Percentiles rank a stretch among this genome's conserved stretches.
Conservation (phyloP, 768 basidiomycete species). For the Daedaleopsis sinensis region DNA sequence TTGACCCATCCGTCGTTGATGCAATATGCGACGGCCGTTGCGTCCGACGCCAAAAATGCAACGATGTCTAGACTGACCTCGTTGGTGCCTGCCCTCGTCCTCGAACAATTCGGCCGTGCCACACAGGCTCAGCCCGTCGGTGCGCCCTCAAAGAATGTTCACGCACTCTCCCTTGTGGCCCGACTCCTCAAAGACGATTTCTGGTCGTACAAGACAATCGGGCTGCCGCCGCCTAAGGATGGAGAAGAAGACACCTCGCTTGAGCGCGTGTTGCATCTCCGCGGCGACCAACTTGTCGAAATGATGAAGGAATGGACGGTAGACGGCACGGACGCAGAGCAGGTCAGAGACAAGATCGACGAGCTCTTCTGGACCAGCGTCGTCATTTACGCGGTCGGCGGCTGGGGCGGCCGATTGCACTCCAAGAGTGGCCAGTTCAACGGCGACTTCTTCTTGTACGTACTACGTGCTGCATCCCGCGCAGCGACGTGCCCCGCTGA, state of each 20-base stretch:
- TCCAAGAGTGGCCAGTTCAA: conserved; percentile 37
- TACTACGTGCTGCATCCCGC: background rate
- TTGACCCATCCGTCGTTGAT: conserved; percentile 12
- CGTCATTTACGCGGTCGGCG: conserved; percentile 56
- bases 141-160: background rate
- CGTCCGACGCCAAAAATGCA: conserved; percentile 4
- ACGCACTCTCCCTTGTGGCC: conserved; percentile 20
- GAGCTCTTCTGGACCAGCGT: conserved; percentile 60
- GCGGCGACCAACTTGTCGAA: conserved; percentile 13
- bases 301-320: conserved; percentile 20
- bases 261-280: conserved; percentile 11
- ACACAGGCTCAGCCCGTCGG: background rate
- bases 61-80: conserved; percentile 9
- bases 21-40: conserved; percentile 43
- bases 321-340: conserved; percentile 23
- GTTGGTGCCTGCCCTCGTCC: conserved; percentile 10
- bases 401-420: conserved; percentile 47
- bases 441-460: conserved; percentile 63
- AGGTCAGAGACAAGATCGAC: conserved; percentile 57
- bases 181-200: conserved; percentile 17
- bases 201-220: conserved; percentile 17
- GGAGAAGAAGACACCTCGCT: conserved; percentile 16
- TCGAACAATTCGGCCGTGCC: conserved; percentile 5
- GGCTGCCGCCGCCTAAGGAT: conserved; percentile 9
- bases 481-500: background rate